Evolutionary conservation across 2,329 filamentous ascomycete species (phyloP).

Genomic region (Epichloe gansuensis): DNA sequence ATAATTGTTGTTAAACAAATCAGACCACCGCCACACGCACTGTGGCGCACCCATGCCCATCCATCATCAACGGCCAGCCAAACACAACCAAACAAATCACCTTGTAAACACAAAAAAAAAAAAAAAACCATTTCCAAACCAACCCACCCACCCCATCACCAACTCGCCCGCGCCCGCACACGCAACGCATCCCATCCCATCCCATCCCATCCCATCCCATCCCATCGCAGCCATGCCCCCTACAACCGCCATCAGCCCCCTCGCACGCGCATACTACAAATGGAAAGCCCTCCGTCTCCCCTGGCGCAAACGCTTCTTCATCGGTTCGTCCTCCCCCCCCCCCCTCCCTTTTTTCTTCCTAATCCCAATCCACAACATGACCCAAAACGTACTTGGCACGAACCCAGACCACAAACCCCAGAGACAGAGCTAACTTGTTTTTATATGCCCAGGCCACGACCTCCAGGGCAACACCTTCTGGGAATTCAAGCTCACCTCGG

Average conservation of each 20-base stretch:
- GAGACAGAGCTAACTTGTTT: too few relatives aligned
- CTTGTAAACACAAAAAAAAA: too few relatives aligned
- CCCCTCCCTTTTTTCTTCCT: neutral
- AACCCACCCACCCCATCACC: neutral
- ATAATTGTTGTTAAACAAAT: too few relatives aligned
- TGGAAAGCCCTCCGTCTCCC: constrained; percentile 52
- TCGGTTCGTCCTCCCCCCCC: constrained; percentile 31
- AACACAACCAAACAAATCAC: too few relatives aligned
- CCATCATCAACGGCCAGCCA: too few relatives aligned
- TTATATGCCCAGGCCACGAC: constrained; percentile 38
- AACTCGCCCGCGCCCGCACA: neutral
- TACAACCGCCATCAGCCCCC: constrained; percentile 16
- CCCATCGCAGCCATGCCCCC: neutral
- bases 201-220: neutral
- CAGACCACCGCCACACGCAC: too few relatives aligned
- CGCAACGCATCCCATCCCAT: neutral
- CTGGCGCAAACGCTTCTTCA: constrained; percentile 50
- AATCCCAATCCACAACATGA: too few relatives aligned
- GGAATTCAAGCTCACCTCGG: constrained; percentile 43
- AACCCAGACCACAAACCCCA: too few relatives aligned
- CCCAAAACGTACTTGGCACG: too few relatives aligned
- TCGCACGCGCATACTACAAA: constrained; percentile 37
- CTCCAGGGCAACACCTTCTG: constrained; percentile 56
- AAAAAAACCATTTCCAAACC: too few relatives aligned
- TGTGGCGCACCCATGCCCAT: too few relatives aligned